Percentiles rank a stretch among this genome's conserved stretches.
These are phyloP conservation scores for Ophiocordyceps australis DNA, from an alignment of 2,329 filamentous ascomycete species.

Conservation along the genomic window DNA sequence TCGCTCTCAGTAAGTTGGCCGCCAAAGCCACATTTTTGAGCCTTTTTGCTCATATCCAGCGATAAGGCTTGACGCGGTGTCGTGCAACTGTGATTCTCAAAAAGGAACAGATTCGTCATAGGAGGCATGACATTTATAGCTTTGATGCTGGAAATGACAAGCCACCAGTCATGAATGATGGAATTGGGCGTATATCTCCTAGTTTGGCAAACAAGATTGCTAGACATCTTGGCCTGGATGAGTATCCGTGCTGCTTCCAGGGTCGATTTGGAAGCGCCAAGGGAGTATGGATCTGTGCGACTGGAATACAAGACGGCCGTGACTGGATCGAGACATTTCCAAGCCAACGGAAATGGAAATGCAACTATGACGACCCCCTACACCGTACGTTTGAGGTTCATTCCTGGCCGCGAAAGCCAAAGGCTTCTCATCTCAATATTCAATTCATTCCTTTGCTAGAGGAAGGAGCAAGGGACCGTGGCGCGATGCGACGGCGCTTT, in stretches of 20 bases:
- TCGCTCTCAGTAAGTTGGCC: slow-evolving; percentile 26
- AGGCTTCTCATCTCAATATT: slow-evolving; percentile 39
- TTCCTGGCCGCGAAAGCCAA: slow-evolving; percentile 12
- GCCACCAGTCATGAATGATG: slow-evolving; percentile 41
- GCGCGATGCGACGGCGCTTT: slow-evolving; percentile 27
- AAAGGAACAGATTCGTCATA: slow-evolving; percentile 23
- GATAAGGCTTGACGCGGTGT: slow-evolving; percentile 31
- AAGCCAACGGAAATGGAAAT: slow-evolving; percentile 53
- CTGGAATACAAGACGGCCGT: too few species aligned
- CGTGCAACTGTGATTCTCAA: slow-evolving; percentile 25
- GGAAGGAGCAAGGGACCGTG: slow-evolving; percentile 30
- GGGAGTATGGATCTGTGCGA: slow-evolving; percentile 57
- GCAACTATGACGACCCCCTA: slow-evolving; percentile 23
- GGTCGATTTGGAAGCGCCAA: slow-evolving; percentile 56
- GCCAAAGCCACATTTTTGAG: too few species aligned
- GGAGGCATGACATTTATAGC: slow-evolving; percentile 17
- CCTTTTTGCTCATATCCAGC: background rate
- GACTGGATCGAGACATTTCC: slow-evolving; percentile 49
- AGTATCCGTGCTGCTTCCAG: slow-evolving; percentile 48
- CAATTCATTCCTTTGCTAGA: slow-evolving; percentile 53
- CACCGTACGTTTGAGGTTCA: slow-evolving; percentile 50
- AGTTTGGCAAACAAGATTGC: slow-evolving; percentile 36
- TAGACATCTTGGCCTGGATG: slow-evolving; percentile 25
- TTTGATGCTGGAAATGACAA: too few species aligned
- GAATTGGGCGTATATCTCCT: slow-evolving; percentile 47